phyloP scores from a whole-genome alignment of 2,329 filamentous ascomycete genomes.

The Herpotrichia juniperi region DNA sequence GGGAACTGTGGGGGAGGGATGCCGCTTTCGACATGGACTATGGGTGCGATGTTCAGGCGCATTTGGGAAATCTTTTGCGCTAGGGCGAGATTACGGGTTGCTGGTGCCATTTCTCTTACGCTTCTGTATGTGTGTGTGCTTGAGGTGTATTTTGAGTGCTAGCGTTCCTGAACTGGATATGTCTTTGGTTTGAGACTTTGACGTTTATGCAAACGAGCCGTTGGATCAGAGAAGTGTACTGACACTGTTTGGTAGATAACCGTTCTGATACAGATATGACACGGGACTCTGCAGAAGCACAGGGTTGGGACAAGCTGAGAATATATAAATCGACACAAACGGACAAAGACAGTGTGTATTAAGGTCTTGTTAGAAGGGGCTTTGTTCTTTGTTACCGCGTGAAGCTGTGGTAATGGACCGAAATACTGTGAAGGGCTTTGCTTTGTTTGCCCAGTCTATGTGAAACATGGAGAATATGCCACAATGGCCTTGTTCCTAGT shows the following conservation, averaged over 20 bases:
- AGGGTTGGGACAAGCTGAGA: conserved; percentile 16
- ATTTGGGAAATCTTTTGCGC: conserved; percentile 69
- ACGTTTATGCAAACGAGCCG: background rate
- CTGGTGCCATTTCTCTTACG: conserved; percentile 6
- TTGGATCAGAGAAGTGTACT: background rate
- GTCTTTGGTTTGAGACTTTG: background rate
- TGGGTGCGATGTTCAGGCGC: conserved; percentile 68
- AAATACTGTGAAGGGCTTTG: conserved; percentile 6
- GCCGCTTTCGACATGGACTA: conserved; percentile 66
- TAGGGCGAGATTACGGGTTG: conserved; percentile 54
- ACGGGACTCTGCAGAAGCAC: conserved; percentile 14
- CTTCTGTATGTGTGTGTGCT: background rate
- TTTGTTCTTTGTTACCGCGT: conserved; percentile 34
- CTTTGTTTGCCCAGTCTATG: conserved; percentile 20
- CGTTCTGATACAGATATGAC: conserved; percentile 7
- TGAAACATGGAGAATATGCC: too few species aligned
- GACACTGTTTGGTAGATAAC: background rate
- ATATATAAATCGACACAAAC: conserved; percentile 37
- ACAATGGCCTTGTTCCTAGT: background rate
- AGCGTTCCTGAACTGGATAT: background rate
- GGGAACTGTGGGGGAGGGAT: conserved; percentile 70
- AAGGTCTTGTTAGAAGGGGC: conserved; percentile 25
- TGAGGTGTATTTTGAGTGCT: background rate
- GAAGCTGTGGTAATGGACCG: conserved; percentile 17
- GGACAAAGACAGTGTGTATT: conserved; percentile 25